Evolutionary conservation across 768 basidiomycete species (phyloP).

Genomic region (Boletus reticulatus): DNA sequence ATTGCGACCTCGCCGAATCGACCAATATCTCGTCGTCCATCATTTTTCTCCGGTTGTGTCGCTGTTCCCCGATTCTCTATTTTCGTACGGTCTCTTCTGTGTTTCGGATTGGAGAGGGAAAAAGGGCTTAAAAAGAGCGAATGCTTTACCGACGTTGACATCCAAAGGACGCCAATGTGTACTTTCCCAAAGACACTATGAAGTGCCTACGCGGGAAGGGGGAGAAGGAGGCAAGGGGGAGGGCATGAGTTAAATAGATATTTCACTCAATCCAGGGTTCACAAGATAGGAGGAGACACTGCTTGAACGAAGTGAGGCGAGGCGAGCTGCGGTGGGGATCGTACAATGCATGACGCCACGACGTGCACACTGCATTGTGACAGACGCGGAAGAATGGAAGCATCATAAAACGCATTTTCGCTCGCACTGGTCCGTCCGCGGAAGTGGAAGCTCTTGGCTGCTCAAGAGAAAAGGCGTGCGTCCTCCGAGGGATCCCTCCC

Average conservation of each 20-base stretch:
- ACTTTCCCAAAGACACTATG: slow-evolving; percentile 1
- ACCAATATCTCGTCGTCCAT: slow-evolving; percentile 29
- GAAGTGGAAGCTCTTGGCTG: neutral
- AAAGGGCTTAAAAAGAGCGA: no score
- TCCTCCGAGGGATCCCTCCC: neutral
- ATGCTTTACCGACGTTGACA: neutral
- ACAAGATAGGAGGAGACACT: neutral
- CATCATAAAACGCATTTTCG: neutral
- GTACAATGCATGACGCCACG: neutral
- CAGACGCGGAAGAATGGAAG: slow-evolving; percentile 18
- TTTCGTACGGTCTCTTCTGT: neutral
- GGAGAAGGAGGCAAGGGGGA: neutral
- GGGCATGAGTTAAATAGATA: slow-evolving; percentile 12
- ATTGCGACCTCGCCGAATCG: slow-evolving; percentile 17
- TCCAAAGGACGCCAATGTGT: neutral
- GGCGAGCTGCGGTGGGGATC: slow-evolving; percentile 17
- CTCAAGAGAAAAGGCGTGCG: neutral
- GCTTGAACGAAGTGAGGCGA: slow-evolving; percentile 11
- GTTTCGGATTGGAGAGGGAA: neutral
- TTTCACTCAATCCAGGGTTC: slow-evolving; percentile 9
- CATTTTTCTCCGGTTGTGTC: neutral
- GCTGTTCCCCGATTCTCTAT: neutral
- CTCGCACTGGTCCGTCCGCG: slow-evolving; percentile 4
- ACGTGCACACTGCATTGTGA: slow-evolving; percentile 14
- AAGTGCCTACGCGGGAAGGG: slow-evolving; percentile 11